Base-by-base conservation (phyloP, 1,284 basidiomycete genomes). In the Microbotryum intermedium region DNA sequence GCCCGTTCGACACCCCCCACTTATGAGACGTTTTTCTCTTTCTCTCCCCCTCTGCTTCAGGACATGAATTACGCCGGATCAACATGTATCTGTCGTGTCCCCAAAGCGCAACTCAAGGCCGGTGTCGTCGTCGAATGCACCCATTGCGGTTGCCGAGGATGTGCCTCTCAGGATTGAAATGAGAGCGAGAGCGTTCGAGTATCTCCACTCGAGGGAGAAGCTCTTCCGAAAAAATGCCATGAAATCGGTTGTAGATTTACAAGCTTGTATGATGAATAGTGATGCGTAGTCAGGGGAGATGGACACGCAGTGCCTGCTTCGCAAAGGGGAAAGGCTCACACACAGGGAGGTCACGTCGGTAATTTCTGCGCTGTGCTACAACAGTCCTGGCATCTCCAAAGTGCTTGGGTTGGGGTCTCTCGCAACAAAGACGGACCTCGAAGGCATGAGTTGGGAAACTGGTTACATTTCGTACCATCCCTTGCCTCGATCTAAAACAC, bases 61-160 rank as follows among this genome's bases (percentile, higher is more conserved):
- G 95, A 97, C 74, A 97, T 97, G 92, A 98, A 97, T 78, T 97
- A 97, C 73, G 87, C 94, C 79, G 95, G 95, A 8, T 95, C 92
- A n/a, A 95, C 95, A 30, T 99, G 95, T 75, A 88, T 98, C 61
- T 99, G 95, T 74, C 83, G 95, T 68, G 93, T 98, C 52, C 95
- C 95, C 3, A 97, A 97, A 75, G 86, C 89, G 4, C 87, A 91
- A 71, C 81, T 99, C 28, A 87, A 91, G 61, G 80, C 83, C 57
- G 94, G 92, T 6, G 91, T 89, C 4, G 80, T 97, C n/a, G 94
- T 98, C 54, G 70, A 72, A 55, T 72, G 71, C 62, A 64, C 66
- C 11, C 65, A 69, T 59, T 69, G 64, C 51, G 69, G 69, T 65
- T 69, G 69, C 63, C 64, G 68, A 55, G 70, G 70, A 30, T 72